These are phyloP conservation scores for Calonectria fujianensis DNA, from an alignment of 2,329 filamentous ascomycete genomes.

Conservation along the genomic window DNA sequence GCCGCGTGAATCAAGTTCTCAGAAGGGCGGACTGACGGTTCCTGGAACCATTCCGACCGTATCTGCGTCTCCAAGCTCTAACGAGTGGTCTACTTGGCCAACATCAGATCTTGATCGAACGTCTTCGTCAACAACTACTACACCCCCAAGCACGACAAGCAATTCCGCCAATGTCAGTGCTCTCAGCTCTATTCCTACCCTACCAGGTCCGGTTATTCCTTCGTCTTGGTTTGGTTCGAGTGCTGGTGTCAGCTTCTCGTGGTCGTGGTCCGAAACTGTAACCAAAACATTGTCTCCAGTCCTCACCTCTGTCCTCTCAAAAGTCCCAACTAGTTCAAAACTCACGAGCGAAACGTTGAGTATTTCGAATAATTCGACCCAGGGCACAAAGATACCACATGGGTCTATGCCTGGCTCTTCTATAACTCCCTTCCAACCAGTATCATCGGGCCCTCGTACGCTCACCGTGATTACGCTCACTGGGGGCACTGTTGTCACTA, in stretches of 20 bases:
- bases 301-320: background rate
- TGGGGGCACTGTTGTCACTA: slow-evolving; percentile 44
- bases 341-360: too few relatives aligned
- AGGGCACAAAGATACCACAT: background rate
- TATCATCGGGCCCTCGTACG: slow-evolving; percentile 4
- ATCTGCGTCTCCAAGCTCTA: background rate
- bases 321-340: background rate
- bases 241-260: background rate
- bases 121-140: slow-evolving; percentile 3
- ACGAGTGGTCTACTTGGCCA: slow-evolving; percentile 8
- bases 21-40: slow-evolving; percentile 1
- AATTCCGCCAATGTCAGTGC: background rate
- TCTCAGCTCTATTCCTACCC: background rate
- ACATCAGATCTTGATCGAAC: background rate
- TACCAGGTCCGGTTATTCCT: background rate
- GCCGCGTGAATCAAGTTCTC: background rate
- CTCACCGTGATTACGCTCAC: slow-evolving; percentile 40
- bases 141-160: background rate
- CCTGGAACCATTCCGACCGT: background rate
- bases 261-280: slow-evolving; percentile 6
- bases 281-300: slow-evolving; percentile 5
- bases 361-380: background rate
- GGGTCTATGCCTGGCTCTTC: slow-evolving; percentile 30
- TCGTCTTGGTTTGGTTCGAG: background rate
- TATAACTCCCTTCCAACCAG: slow-evolving; percentile 38